phyloP scores from a whole-genome alignment of 2,329 filamentous ascomycete species.

The Ascochyta fabae region DNA sequence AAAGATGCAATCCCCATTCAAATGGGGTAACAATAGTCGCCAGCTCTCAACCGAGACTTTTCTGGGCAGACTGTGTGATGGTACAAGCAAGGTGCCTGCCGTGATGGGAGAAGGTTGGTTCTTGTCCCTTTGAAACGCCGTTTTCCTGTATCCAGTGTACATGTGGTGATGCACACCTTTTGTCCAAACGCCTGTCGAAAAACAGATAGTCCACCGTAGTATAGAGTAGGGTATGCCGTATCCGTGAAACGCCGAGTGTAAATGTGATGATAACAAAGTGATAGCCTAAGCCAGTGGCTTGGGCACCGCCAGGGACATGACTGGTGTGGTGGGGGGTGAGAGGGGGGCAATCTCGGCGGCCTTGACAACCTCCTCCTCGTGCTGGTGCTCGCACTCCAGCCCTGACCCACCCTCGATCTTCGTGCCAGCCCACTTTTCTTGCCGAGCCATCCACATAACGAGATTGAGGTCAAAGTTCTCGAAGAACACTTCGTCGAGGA shows the following conservation, averaged over 20 bases:
- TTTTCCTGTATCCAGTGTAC: conserved; percentile 1
- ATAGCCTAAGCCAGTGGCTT: conserved; percentile 20
- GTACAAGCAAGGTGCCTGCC: neutral
- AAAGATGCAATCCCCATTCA: neutral
- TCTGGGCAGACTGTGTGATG: neutral
- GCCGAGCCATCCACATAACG: conserved; percentile 49
- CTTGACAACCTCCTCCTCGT: conserved; percentile 2
- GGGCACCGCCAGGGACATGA: conserved; percentile 18
- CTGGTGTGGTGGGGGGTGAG: conserved; percentile 31
- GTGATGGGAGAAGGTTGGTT: conserved; percentile 1
- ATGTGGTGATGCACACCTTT: neutral
- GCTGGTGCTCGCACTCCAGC: conserved; percentile 4
- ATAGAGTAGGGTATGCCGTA: conserved; percentile 9
- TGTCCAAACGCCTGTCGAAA: conserved; percentile 9
- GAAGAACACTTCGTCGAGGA: conserved; percentile 55
- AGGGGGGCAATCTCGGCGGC: conserved; percentile 24
- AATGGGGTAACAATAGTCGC: neutral
- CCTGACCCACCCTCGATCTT: conserved; percentile 16
- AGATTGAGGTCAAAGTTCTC: conserved; percentile 52
- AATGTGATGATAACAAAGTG: conserved; percentile 9
- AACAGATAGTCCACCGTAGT: conserved; percentile 2
- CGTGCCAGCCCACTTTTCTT: conserved; percentile 36
- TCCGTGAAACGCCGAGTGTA: neutral
- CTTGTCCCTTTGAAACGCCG: conserved; percentile 9
- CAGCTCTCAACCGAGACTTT: conserved; percentile 4